Percentiles rank a stretch among this genome's conserved stretches.
Evolutionary conservation across 768 basidiomycete species (phyloP).

Genomic region (Boletus sp.): DNA sequence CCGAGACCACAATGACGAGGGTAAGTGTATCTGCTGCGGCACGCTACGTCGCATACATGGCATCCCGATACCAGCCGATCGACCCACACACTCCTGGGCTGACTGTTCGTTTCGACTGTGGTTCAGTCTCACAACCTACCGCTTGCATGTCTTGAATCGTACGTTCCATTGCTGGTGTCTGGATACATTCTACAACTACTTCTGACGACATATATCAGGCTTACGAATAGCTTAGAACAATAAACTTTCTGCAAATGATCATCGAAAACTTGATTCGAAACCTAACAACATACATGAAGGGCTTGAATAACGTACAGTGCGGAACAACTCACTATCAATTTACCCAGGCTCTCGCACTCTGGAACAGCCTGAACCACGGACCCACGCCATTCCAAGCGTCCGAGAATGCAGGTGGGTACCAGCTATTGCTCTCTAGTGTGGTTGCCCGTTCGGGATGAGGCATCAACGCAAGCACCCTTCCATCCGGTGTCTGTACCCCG

Average conservation of each 20-base stretch:
- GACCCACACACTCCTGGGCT: no score
- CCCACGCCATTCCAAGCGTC: conserved; percentile 71
- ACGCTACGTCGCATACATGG: no score
- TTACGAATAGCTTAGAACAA: conserved; percentile 4
- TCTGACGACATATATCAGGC: neutral
- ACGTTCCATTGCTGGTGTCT: no score
- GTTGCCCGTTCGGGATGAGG: conserved; percentile 94
- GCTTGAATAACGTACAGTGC: conserved; percentile 19
- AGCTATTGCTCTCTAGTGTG: conserved; percentile 83
- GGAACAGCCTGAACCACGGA: conserved; percentile 96
- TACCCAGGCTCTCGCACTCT: conserved; percentile 78
- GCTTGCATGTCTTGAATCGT: no score
- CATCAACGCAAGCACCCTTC: conserved; percentile 94
- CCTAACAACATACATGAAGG: conserved; percentile 13
- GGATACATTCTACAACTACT: neutral
- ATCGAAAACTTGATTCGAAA: neutral
- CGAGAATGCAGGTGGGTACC: conserved; percentile 67
- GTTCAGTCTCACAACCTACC: no score
- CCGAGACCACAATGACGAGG: no score
- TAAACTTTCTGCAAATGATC: neutral
- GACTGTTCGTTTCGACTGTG: no score
- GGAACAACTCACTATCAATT: conserved; percentile 23
- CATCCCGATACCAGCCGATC: no score
- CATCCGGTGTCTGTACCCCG: conserved; percentile 82
- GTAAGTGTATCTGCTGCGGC: no score